Conservation (phyloP, 2,329 filamentous ascomycete species). For the Ophioceras dolichostomum region DNA sequence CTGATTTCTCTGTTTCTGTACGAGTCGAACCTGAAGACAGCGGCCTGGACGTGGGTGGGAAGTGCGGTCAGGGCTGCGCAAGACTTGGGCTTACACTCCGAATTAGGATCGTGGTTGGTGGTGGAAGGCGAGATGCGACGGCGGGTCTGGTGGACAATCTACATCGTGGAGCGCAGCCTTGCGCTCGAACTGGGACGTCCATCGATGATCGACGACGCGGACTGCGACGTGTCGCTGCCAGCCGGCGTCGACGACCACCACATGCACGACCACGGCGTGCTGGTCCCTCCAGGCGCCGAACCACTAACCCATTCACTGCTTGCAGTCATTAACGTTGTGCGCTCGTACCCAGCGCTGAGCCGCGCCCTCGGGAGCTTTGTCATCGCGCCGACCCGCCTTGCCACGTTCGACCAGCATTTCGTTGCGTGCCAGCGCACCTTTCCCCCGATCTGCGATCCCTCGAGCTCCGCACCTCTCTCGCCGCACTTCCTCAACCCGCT, state of each 20-base stretch:
- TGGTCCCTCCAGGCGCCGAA: slow-evolving; percentile 35
- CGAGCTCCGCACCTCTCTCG: slow-evolving; percentile 55
- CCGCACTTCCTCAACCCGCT: slow-evolving; percentile 64
- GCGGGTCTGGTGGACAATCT: slow-evolving; percentile 88
- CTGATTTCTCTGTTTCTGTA: slow-evolving; percentile 68
- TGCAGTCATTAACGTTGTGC: slow-evolving; percentile 69
- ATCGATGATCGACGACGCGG: slow-evolving; percentile 71
- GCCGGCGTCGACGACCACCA: slow-evolving; percentile 71
- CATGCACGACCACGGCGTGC: slow-evolving; percentile 46
- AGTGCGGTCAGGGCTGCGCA: slow-evolving; percentile 70
- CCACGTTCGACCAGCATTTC: slow-evolving; percentile 75
- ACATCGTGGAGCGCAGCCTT: slow-evolving; percentile 73
- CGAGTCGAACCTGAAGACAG: slow-evolving; percentile 77
- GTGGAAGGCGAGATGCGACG: slow-evolving; percentile 79
- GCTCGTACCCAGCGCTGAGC: slow-evolving; percentile 62
- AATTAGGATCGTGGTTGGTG: slow-evolving; percentile 59
- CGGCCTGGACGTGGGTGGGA: slow-evolving; percentile 78
- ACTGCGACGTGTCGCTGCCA: slow-evolving; percentile 76
- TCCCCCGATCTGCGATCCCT: slow-evolving; percentile 59
- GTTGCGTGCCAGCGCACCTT: slow-evolving; percentile 62
- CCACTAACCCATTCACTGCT: slow-evolving; percentile 60
- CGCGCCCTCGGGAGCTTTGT: slow-evolving; percentile 56
- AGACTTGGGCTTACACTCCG: slow-evolving; percentile 68
- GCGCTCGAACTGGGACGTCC: slow-evolving; percentile 73
- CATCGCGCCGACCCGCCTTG: slow-evolving; percentile 54